phyloP scores from a whole-genome alignment of 352 stramenopile species.

The Albugo candida region DNA sequence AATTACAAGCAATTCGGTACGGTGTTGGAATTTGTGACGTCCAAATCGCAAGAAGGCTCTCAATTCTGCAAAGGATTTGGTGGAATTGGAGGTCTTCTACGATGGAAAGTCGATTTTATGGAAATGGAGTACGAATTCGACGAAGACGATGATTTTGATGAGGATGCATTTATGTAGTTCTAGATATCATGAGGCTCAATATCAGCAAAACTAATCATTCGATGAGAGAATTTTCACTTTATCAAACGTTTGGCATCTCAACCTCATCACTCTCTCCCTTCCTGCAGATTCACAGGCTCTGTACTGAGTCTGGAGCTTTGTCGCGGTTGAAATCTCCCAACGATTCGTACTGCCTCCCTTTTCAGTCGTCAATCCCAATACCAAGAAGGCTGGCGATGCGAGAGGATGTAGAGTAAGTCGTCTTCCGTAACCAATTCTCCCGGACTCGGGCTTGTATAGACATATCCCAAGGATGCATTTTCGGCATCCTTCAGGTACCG shows the following conservation, averaged over 20 bases:
- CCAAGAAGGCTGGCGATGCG: constrained; percentile 64
- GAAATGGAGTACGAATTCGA: constrained; percentile 85
- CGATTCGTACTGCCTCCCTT: too few species aligned
- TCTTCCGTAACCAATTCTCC: constrained; percentile 56
- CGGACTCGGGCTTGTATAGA: constrained; percentile 68
- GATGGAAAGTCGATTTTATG: constrained; percentile 98
- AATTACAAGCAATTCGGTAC: constrained; percentile 99
- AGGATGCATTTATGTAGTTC: constrained; percentile 56
- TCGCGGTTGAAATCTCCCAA: too few species aligned
- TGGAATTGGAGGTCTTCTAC: constrained; percentile 96
- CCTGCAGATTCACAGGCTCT: constrained; percentile 4
- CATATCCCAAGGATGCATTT: constrained; percentile 52
- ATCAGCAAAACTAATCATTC: too few species aligned
- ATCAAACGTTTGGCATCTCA: too few species aligned
- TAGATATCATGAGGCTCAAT: neutral
- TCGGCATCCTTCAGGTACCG: constrained; percentile 34
- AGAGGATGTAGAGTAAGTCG: constrained; percentile 69
- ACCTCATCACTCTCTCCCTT: too few species aligned
- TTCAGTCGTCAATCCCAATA: too few species aligned
- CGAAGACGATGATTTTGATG: constrained; percentile 74
- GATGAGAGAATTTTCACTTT: too few species aligned
- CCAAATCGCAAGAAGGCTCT: constrained; percentile 94
- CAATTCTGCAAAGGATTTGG: constrained; percentile 99
- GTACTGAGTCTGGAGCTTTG: too few species aligned
- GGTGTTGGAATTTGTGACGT: constrained; percentile 97